phyloP scores from a whole-genome alignment of 176 grass and related monocot species.

The Oryza officinalis region DNA sequence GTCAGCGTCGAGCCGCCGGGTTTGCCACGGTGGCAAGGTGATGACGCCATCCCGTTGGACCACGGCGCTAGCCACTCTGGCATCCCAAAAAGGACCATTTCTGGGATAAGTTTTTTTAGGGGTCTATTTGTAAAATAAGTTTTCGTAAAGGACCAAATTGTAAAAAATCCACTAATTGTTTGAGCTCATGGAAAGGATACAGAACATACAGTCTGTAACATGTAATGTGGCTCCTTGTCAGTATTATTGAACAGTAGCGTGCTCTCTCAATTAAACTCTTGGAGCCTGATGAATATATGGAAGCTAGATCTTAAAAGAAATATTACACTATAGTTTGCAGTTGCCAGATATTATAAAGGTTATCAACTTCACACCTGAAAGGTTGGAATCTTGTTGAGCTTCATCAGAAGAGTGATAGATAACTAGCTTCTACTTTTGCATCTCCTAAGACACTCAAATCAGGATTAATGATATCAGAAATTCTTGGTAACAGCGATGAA shows the following conservation, averaged over 20 bases:
- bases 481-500: constrained; percentile 55
- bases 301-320: constrained; percentile 8
- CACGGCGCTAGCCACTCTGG: too few relatives aligned
- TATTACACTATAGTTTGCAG: not conserved
- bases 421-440: constrained; percentile 58
- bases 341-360: not conserved
- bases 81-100: too few relatives aligned
- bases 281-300: constrained; percentile 47
- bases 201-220: constrained; percentile 63
- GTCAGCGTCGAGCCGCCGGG: too few relatives aligned
- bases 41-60: too few relatives aligned
- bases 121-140: too few relatives aligned
- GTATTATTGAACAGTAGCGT: constrained; percentile 59
- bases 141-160: too few relatives aligned
- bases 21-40: too few relatives aligned
- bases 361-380: constrained; percentile 48
- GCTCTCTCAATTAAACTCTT: constrained; percentile 65
- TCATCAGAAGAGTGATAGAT: constrained; percentile 56
- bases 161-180: too few relatives aligned
- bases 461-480: constrained; percentile 78
- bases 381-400: constrained; percentile 38
- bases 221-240: constrained; percentile 68
- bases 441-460: constrained; percentile 58
- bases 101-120: too few relatives aligned
- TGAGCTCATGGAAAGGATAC: constrained; percentile 18